Base-by-base conservation (phyloP, 1,284 basidiomycete genomes). In the Papiliotrema fonsecae region DNA sequence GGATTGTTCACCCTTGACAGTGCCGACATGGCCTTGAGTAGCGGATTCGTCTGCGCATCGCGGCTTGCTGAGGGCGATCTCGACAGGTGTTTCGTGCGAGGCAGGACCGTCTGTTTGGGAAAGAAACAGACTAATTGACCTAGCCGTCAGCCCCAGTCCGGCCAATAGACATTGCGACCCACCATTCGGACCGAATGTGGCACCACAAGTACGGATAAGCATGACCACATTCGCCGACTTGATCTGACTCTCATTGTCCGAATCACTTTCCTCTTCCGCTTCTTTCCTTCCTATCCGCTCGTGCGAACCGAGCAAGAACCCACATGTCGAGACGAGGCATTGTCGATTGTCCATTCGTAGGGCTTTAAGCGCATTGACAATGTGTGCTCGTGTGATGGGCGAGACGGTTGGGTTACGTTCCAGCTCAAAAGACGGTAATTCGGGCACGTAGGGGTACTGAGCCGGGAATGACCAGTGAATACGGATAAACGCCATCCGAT, bases 401-500 rank as follows among this genome's bases (percentile, higher is more conserved):
- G 85, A 81, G 43, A 94, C 86, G 3, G 90, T 77, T 0, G 87
- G 85, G 55, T 82, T 89, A 24, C 83, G 81, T 62, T 94, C 90
- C 2, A 96, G 77, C 49, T 91, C 88, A 40, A 93, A 81, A 2
- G 78, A 79, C 0, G 90, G 89, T 0, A 81, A 82, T 16, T 86
- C 84, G 11, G 62, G 62, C 45, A 82, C 76, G 21, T 82, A 78
- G 0, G 91, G 90, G 62, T 97, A 97, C 41, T 82, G 81, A 27
- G 81, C 78, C 1, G 92, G 91, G 65, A 96, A 96, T 2, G 82
- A 83, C 75, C 94, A 93, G 5, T 88, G 86, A n/a, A 93, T 82
- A 1, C 92, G 83, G 47, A 94, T 83, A 75, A 73, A 73, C 1
- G 70, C 70, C 48, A 61, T 59, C 11, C 68, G 59, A 81, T 85